These are phyloP conservation scores for Solanum sejunctum DNA, from an alignment of 257 asterid genomes.

Conservation along the genomic window DNA sequence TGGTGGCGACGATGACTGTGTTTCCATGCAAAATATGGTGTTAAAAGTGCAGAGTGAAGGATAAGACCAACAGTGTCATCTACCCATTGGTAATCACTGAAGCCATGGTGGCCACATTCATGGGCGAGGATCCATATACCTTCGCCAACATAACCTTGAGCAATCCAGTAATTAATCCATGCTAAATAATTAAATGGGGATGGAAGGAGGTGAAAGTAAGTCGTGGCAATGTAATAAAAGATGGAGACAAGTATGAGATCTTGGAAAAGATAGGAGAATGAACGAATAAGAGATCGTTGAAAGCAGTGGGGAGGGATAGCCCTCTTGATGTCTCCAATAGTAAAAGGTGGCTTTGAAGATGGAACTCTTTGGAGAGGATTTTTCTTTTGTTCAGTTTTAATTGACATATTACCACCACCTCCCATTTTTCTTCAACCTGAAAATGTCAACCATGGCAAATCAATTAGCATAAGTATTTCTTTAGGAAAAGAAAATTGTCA, in stretches of 20 bases:
- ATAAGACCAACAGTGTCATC: constrained; percentile 3
- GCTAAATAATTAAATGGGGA: not conserved
- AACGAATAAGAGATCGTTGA: not conserved
- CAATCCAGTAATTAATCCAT: constrained; percentile 1
- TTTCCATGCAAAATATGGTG: constrained; percentile 4
- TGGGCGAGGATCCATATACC: constrained; percentile 5
- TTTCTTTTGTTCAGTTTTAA: not conserved
- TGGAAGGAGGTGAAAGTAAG: not conserved
- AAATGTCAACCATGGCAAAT: no score
- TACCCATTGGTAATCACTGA: constrained; percentile 10
- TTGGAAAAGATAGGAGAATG: not conserved
- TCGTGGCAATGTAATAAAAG: not conserved
- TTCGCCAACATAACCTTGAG: constrained; percentile 2
- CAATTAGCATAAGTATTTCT: no score
- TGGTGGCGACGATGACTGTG: constrained; percentile 7
- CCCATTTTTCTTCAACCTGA: not conserved
- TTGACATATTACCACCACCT: not conserved
- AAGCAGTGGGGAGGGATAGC: not conserved
- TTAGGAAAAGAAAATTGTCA: no score
- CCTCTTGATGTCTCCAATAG: not conserved
- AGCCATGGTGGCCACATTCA: not conserved
- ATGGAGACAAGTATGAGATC: not conserved
- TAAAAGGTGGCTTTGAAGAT: not conserved
- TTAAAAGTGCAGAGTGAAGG: constrained; percentile 3
- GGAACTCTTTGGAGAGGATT: not conserved